Evolutionary conservation across 139 green algal species (phyloP).

Genomic region (Marvania coccoides): DNA sequence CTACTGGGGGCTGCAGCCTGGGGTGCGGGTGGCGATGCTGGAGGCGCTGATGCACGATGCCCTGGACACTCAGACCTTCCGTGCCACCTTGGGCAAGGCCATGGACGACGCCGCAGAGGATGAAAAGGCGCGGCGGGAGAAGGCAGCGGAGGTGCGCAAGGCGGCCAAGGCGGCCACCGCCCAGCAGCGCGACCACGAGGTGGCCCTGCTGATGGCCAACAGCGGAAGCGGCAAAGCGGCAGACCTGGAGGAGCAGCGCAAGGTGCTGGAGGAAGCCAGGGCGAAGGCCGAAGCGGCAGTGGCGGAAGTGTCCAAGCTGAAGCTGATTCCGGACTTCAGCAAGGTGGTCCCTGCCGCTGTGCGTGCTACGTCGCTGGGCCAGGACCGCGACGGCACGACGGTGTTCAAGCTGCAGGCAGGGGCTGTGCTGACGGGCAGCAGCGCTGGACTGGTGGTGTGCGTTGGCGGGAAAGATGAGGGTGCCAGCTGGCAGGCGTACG

Average conservation of each 20-base stretch:
- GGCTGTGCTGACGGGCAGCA: constrained; percentile 13
- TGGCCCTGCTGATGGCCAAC: constrained; percentile 29
- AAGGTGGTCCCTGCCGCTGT: constrained; percentile 10
- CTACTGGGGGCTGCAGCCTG: constrained; percentile 33
- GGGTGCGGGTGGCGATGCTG: constrained; percentile 28
- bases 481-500: background rate
- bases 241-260: constrained; percentile 35
- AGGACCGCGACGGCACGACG: constrained; percentile 23
- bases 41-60: constrained; percentile 26
- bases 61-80: constrained; percentile 27
- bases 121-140: constrained; percentile 8
- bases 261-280: constrained; percentile 19
- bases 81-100: constrained; percentile 18
- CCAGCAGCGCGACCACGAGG: constrained; percentile 30
- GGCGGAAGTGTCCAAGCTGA: background rate
- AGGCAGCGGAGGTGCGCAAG: constrained; percentile 20
- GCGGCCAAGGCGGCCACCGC: constrained; percentile 15
- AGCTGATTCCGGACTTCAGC: background rate
- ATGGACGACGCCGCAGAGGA: constrained; percentile 15
- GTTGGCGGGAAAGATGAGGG: background rate
- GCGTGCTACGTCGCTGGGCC: constrained; percentile 12
- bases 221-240: constrained; percentile 3
- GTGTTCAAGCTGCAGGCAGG: constrained; percentile 19
- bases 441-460: background rate
- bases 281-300: constrained; percentile 13